Evolutionary conservation across 1,284 basidiomycete species (phyloP), one percentile per base, ranked within the genome.

Genomic region (Cerioporus squamosus): DNA sequence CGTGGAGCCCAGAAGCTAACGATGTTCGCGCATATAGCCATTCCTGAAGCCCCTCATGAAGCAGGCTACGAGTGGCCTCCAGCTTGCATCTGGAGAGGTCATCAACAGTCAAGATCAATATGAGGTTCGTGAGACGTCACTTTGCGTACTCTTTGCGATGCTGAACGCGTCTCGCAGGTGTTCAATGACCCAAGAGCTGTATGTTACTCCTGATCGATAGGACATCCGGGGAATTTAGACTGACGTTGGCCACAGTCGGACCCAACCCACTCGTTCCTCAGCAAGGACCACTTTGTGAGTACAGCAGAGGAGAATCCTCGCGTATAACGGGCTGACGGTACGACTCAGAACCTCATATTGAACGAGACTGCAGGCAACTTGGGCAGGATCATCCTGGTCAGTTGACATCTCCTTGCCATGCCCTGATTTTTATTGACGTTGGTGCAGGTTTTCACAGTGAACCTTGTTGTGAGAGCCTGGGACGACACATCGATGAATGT

Each of bases 261-360:
- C 72, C 93, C 93, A 1, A 94, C 92, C 1, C 93, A 94, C 73
- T 91, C 90, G 5, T 90, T 91, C 79, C 73, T 93, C 72, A 88
- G 86, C 72, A 91, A 91, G 75, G 91, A 92, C 69, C 89, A 91
- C 65, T 91, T 91, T 62, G 88, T 90, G 65, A 62, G 88, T 79
- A 14, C 2, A 23, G 22, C 38, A 47, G 43, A 44, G 59, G 12
- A 59, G 38, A 31, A 57, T 3, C 47, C 9, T 36, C 43, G 15
- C 6, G 15, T 24, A 38, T 44, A 14, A 29, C 7, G 33, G 18
- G 18, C 17, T 46, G 22, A 46, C 22, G 55, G 31, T 45, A 1
- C 20, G 31, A 18, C 22, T 47, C 23, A 88, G 86, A 86, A 89
- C 65, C 74, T 90, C 20, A 88, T 93, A 53, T 72, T 93, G 20